Conservation (phyloP, 83 land plant genomes). For the Isoetes engelmannii region DNA sequence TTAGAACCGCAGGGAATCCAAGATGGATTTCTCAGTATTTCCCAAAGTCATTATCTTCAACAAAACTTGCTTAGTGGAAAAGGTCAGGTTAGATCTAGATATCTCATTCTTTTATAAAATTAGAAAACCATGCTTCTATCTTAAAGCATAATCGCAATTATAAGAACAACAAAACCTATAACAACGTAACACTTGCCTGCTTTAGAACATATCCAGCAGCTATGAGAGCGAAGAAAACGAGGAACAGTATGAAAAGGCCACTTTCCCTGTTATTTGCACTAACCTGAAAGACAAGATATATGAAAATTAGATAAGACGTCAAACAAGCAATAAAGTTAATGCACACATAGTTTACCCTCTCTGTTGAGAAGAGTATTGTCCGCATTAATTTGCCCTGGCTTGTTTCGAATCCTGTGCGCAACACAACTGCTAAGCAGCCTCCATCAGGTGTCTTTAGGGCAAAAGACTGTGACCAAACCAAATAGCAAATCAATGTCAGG, state of each 20-base stretch:
- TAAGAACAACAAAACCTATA: too few relatives aligned
- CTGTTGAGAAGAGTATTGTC: constrained; percentile 94
- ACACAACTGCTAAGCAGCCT: constrained; percentile 87
- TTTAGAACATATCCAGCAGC: constrained; percentile 98
- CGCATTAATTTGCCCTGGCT: constrained; percentile 99
- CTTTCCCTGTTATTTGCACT: constrained; percentile 99
- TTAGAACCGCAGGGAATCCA: too few relatives aligned
- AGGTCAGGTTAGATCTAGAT: too few relatives aligned
- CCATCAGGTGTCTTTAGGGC: constrained; percentile 92
- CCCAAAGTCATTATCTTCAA: too few relatives aligned
- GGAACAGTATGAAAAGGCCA: constrained; percentile 85
- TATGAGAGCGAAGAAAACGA: constrained; percentile 86
- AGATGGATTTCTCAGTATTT: too few relatives aligned
- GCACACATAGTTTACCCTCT: constrained; percentile 55
- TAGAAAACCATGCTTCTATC: too few relatives aligned
- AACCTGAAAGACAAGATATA: constrained; percentile 43
- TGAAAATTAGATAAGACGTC: background rate
- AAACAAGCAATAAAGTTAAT: background rate
- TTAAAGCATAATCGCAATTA: too few relatives aligned
- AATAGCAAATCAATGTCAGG: background rate
- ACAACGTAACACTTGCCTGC: constrained; percentile 41
- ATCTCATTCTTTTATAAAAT: too few relatives aligned
- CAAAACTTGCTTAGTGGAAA: too few relatives aligned
- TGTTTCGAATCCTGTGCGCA: constrained; percentile 95
- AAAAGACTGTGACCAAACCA: constrained; percentile 27